Evolutionary conservation across 2,329 filamentous ascomycete species (phyloP).

Genomic region (Xylariales sp.): DNA sequence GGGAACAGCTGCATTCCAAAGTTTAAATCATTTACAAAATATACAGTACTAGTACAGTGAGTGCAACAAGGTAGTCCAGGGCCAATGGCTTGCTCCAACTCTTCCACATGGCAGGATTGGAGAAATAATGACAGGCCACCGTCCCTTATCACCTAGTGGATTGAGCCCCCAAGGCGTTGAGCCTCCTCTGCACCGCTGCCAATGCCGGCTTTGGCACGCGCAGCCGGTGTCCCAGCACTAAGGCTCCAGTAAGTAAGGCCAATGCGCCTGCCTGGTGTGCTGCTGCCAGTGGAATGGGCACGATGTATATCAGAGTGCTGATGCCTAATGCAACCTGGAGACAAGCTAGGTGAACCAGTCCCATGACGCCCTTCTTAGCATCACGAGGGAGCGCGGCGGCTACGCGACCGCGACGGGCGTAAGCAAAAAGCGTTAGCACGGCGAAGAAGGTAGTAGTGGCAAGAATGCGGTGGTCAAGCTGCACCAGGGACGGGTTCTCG

Average conservation of each 20-base stretch:
- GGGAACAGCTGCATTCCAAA: too few relatives aligned
- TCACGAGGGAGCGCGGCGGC: conserved; percentile 55
- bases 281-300: conserved; percentile 82
- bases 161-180: conserved; percentile 15
- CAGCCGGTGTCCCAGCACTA: conserved; percentile 74
- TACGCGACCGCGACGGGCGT: conserved; percentile 63
- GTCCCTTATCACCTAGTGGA: not conserved
- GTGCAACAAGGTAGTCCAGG: too few relatives aligned
- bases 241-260: conserved; percentile 74
- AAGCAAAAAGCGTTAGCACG: conserved; percentile 76
- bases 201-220: conserved; percentile 67
- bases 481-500: conserved; percentile 93
- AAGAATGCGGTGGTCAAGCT: conserved; percentile 90
- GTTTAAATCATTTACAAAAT: too few relatives aligned
- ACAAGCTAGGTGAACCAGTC: conserved; percentile 76
- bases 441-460: conserved; percentile 84
- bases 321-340: conserved; percentile 86
- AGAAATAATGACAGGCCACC: not conserved
- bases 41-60: too few relatives aligned
- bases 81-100: not conserved
- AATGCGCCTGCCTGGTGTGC: conserved; percentile 90
- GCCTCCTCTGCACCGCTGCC: conserved; percentile 50
- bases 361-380: conserved; percentile 66
- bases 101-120: not conserved
- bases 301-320: conserved; percentile 86